Evolutionary conservation across 345 rosid species (phyloP).

Genomic region (Eucalyptus erythrocorys): DNA sequence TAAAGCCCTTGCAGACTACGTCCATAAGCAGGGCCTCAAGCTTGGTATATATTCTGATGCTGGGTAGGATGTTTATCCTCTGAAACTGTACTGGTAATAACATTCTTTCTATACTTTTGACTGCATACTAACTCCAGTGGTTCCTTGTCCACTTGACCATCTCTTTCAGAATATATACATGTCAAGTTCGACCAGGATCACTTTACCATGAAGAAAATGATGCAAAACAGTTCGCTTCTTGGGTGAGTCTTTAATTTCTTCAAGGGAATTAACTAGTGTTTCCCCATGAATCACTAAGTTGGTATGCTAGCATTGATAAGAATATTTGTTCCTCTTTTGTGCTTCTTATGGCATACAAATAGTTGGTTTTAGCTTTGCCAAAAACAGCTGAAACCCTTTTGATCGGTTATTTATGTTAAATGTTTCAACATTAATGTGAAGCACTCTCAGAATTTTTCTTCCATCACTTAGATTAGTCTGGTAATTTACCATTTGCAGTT

Average conservation of each 20-base stretch:
- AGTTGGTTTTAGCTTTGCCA: not conserved
- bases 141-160: not conserved
- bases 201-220: constrained; percentile 78
- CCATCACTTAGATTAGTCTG: not conserved
- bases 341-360: not conserved
- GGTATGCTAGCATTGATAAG: not conserved
- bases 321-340: not conserved
- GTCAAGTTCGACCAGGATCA: constrained; percentile 98
- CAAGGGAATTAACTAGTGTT: not conserved
- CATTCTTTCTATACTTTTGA: not conserved
- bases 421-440: not conserved
- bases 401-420: not conserved
- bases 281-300: not conserved
- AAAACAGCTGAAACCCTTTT: not conserved
- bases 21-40: constrained; percentile 80
- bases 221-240: constrained; percentile 71
- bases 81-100: not conserved
- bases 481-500: not conserved
- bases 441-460: not conserved
- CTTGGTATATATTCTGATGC: constrained; percentile 99
- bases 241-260: constrained; percentile 53
- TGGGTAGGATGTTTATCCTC: constrained; percentile 46
- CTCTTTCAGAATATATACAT: constrained; percentile 57
- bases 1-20: constrained; percentile 72
- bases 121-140: not conserved